phyloP scores from a whole-genome alignment of 2,329 filamentous ascomycete species.

The Corynespora cassiicola region DNA sequence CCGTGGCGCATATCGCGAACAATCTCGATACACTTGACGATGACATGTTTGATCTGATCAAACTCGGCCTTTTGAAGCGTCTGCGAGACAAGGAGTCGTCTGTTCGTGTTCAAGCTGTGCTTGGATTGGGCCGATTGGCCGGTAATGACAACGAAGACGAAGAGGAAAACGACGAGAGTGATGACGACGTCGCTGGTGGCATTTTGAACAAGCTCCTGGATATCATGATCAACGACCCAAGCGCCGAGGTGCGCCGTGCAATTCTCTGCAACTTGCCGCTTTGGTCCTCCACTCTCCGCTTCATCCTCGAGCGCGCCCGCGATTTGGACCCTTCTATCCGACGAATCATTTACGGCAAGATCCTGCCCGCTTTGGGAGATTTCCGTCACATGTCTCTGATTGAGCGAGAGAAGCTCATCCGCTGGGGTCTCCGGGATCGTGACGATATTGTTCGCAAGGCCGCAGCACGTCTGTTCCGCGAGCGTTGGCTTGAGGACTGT shows the following conservation, averaged over 20 bases:
- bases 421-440: conserved; percentile 92
- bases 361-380: conserved; percentile 88
- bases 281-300: conserved; percentile 80
- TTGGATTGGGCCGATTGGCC: conserved; percentile 85
- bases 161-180: conserved; percentile 72
- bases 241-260: conserved; percentile 88
- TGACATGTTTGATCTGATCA: conserved; percentile 83
- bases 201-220: conserved; percentile 84
- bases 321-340: conserved; percentile 87
- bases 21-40: conserved; percentile 92
- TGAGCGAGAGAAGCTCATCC: conserved; percentile 92
- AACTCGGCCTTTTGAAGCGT: conserved; percentile 79
- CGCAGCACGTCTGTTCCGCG: conserved; percentile 85
- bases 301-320: conserved; percentile 86
- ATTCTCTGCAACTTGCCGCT: conserved; percentile 91
- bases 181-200: conserved; percentile 69
- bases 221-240: conserved; percentile 90
- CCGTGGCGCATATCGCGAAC: conserved; percentile 90
- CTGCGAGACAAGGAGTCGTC: conserved; percentile 94
- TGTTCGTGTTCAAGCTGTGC: conserved; percentile 88
- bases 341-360: conserved; percentile 82
- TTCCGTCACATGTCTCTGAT: conserved; percentile 92
- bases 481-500: conserved; percentile 98
- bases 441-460: conserved; percentile 95
- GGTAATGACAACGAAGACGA: conserved; percentile 67